Base-by-base conservation (phyloP, 768 basidiomycete species). In the Lactifluus rugatus region DNA sequence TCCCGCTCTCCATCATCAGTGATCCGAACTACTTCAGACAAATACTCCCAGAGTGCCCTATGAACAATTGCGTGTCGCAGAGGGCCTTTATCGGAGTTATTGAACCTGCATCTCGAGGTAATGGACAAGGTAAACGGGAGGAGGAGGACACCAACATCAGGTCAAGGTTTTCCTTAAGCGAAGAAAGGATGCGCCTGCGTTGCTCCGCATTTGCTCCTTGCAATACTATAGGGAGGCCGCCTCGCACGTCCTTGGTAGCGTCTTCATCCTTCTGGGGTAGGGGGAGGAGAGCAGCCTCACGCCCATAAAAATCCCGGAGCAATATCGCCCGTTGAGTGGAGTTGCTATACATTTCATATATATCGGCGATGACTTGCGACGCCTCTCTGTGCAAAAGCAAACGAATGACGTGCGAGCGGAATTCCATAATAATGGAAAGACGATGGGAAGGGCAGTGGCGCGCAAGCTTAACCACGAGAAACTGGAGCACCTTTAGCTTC, bases 51-150 rank as follows among this genome's bases (percentile, higher is more conserved):
- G 11, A 94, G 73, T 0, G 85, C 87, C 17, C 89, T 81, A 67
- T 97, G 93, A 10, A 94, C 87, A 41, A 95, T 82, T 0, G 87
- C 85, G 70, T 94, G 90, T 4, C 87, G 84, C 10, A 93, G 77
- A 1, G 90, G 84, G 11, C 89, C 90, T 69, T 95, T 95, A 66
- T 95, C 92, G 0, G 92, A 80, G 64, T 94, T 92, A 68, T 95
- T 89, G 69, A 93, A 93, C 45, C 92, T 95, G 64, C 45, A 32
- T n/a, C 3, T 47, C 52, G 32, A 52, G 57, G 52, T 55, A 16
- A 50, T 44, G 16, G 14, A 34, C 26, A 39, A 49, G n/a, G 48
- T 21, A 21, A 32, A 23, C 4, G 16, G 52, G 31, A 36, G 5
- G 36, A 50, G 49, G 23, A 48, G 17, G 21, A 8, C 5, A 72